Base-by-base conservation (phyloP, 352 stramenopile genomes). In the Phytophthora brassicae region DNA sequence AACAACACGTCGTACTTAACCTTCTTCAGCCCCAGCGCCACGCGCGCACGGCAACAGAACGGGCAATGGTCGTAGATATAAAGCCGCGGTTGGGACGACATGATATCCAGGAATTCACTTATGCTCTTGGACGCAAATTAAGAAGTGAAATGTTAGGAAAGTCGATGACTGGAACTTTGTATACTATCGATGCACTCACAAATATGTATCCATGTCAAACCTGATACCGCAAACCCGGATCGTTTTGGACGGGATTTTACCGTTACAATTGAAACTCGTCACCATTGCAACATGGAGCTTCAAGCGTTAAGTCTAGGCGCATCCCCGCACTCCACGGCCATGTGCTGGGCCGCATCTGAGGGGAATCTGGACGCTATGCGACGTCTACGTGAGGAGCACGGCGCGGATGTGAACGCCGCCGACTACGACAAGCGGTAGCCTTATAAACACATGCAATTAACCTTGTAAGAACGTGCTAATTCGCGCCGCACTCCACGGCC, bases 351-450 rank as follows among this genome's bases (percentile, higher is more conserved):
- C 0, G 84, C 84, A 0, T 65, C 80, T 7, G 72, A 86, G 36
- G 81, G 84, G 17, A 77, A 90, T 53, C 42, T 89, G 14, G 77
- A 77, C 24, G 71, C 85, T 24, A 77, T 93, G 60, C 70, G 77
- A n/a, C 68, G 68, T 1, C 61, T 92, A 29, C 65, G 72, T 23
- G 77, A 85, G 39, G 67, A 75, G n/a, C 77, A 88, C 60, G 82
- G 79, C 19, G 80, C 68, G 5, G 77, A 93, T 54, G 79, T 93
- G 17, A 91, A 92, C 54, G 70, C 75, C 16, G 70, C 68, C n/a
- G 84, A 93, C 64, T 90, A 90, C 52, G 81, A 93, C 64, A 86
- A 84, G 47, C 74, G 84, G 84, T 93, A 72, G 4, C 12, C 13
- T 17, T 17, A 39, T 11, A 33, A 19, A 0, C 14, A n/a, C n/a